These are phyloP conservation scores for Nicotiana attenuata DNA, from an alignment of 257 asterid species.

Conservation along the genomic window DNA sequence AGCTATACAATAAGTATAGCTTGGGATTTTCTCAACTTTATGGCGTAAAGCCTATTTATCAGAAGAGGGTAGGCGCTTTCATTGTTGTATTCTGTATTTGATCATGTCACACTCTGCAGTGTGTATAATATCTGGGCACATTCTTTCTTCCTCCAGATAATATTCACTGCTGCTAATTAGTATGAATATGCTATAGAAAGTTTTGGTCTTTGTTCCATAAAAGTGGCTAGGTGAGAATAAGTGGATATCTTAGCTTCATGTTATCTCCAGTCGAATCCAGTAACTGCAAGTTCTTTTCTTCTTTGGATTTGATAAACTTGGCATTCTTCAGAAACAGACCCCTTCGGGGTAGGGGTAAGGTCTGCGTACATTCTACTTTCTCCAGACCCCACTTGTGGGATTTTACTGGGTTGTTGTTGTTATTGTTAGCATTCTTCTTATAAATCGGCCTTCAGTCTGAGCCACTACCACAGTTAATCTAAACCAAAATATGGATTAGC, in stretches of 20 bases:
- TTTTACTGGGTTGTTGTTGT: too few relatives aligned
- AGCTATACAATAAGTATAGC: slow-evolving; percentile 1
- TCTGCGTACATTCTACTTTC: too few relatives aligned
- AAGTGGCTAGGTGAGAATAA: not conserved
- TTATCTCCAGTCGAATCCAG: not conserved
- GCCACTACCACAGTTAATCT: too few relatives aligned
- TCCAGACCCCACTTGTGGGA: too few relatives aligned
- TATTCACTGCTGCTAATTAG: not conserved
- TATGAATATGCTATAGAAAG: not conserved
- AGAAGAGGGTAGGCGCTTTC: not conserved
- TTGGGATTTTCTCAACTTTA: not conserved
- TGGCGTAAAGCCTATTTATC: not conserved
- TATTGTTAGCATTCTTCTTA: too few relatives aligned
- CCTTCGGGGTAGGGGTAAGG: too few relatives aligned
- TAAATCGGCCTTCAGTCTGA: too few relatives aligned
- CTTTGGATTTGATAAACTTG: not conserved
- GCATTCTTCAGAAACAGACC: not conserved
- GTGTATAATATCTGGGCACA: not conserved
- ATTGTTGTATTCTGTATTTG: not conserved
- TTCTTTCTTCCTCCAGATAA: slow-evolving; percentile 3
- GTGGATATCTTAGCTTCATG: not conserved
- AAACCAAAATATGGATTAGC: too few relatives aligned
- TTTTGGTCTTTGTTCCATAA: not conserved
- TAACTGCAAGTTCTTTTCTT: not conserved
- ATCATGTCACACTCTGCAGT: not conserved